A percentile compares a stretch with the other conserved stretches of the same genome.
Conservation (phyloP, 1,284 basidiomycete genomes). For the Fomitopsis palustris region DNA sequence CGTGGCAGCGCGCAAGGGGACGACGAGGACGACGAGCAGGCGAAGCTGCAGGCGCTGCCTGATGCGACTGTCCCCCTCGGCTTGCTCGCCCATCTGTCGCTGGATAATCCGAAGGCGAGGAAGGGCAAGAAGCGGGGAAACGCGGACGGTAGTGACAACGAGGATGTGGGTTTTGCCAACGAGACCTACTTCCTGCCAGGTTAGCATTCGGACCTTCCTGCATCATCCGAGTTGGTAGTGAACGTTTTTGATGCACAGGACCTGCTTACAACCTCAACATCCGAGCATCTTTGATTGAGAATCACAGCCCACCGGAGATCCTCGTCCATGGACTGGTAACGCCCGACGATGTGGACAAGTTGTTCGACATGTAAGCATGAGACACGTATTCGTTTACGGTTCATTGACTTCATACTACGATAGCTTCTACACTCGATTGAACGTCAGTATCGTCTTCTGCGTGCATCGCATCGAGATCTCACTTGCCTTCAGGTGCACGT, state of each 20-base stretch:
- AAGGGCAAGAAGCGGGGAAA: constrained; percentile 34
- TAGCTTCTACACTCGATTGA: constrained; percentile 69
- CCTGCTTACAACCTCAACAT: constrained; percentile 66
- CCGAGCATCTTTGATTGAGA: constrained; percentile 73
- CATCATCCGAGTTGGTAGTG: neutral
- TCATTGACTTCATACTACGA: neutral
- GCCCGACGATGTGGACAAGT: constrained; percentile 74
- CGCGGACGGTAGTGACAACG: constrained; percentile 47
- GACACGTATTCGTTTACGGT: neutral
- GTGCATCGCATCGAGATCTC: constrained; percentile 7
- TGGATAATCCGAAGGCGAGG: constrained; percentile 45
- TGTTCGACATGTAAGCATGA: constrained; percentile 79
- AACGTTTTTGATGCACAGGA: constrained; percentile 33
- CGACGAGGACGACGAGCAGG: constrained; percentile 33
- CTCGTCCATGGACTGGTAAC: constrained; percentile 78
- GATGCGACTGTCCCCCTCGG: constrained; percentile 71
- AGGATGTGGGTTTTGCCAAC: constrained; percentile 77
- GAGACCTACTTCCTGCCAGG: constrained; percentile 81
- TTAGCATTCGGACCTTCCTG: constrained; percentile 20
- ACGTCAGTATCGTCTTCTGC: constrained; percentile 40
- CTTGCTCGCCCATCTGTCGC: constrained; percentile 64
- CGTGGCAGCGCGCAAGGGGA: constrained; percentile 23
- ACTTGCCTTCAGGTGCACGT: constrained; percentile 56
- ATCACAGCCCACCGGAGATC: constrained; percentile 79
- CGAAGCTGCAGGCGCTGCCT: constrained; percentile 50